Evolutionary conservation across 306 rosid species (phyloP).

Genomic region (Geum urbanum): DNA sequence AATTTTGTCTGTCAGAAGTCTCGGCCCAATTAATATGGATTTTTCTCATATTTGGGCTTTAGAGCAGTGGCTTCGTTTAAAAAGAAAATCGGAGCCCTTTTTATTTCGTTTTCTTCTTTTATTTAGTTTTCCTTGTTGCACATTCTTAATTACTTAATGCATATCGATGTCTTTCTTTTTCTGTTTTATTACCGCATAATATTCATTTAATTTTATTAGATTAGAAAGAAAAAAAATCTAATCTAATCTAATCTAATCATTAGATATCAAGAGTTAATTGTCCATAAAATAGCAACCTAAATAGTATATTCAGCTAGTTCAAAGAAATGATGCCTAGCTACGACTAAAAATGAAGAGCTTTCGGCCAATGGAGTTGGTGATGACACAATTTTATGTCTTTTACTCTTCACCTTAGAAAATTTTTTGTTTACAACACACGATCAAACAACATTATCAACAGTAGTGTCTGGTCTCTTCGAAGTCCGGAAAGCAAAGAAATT

Average conservation of each 20-base stretch:
- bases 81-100: too few species aligned
- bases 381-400: neutral
- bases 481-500: neutral
- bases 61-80: too few species aligned
- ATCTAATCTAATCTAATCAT: too few species aligned
- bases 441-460: neutral
- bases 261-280: too few species aligned
- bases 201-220: too few species aligned
- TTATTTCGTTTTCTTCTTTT: too few species aligned
- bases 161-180: too few species aligned
- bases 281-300: too few species aligned
- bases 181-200: too few species aligned
- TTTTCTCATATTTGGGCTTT: neutral
- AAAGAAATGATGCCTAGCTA: neutral
- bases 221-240: too few species aligned
- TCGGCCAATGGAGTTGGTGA: slow-evolving; percentile 11
- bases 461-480: neutral
- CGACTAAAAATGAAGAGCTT: neutral
- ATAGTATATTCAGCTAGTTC: neutral
- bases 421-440: neutral
- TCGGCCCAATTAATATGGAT: neutral
- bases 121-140: too few species aligned
- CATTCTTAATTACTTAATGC: too few species aligned
- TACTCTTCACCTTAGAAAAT: neutral
- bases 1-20: neutral